Percentiles rank a stretch among this genome's conserved stretches.
These are phyloP conservation scores for Thraustotheca clavata DNA, from an alignment of 352 stramenopile species.

Conservation along the genomic window DNA sequence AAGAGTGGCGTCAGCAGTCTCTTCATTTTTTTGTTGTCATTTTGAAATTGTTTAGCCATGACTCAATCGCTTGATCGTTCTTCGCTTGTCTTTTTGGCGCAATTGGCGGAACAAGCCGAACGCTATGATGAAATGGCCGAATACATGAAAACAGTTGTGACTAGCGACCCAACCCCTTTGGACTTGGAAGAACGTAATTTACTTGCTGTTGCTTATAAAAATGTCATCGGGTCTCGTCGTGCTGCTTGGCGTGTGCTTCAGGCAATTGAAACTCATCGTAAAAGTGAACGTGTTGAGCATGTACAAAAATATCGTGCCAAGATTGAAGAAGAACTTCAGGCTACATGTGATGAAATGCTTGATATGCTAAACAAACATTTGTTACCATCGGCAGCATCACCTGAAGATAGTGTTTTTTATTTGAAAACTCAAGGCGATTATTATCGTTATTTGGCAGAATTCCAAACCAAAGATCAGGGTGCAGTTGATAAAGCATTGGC, in stretches of 20 bases:
- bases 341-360: conserved; percentile 23
- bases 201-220: conserved; percentile 30
- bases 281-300: neutral
- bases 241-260: conserved; percentile 27
- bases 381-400: conserved; percentile 2
- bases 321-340: conserved; percentile 27
- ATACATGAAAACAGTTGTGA: conserved; percentile 26
- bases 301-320: conserved; percentile 24
- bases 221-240: conserved; percentile 25
- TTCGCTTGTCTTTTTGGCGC: conserved; percentile 21
- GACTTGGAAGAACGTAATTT: conserved; percentile 34
- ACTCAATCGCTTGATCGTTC: neutral
- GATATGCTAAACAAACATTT: conserved; percentile 16
- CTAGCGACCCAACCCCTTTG: conserved; percentile 22
- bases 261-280: conserved; percentile 24
- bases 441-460: conserved; percentile 24
- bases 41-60: conserved; percentile 17
- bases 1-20: conserved; percentile 8
- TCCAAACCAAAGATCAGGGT: neutral
- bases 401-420: conserved; percentile 22
- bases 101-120: conserved; percentile 21
- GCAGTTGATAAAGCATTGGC: conserved; percentile 12
- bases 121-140: conserved; percentile 28
- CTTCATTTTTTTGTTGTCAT: neutral
- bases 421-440: conserved; percentile 25